Evolutionary conservation across 1,284 basidiomycete genomes (phyloP), one percentile per base, ranked within the genome.

Genomic region (Cystobasidium pallidum): DNA sequence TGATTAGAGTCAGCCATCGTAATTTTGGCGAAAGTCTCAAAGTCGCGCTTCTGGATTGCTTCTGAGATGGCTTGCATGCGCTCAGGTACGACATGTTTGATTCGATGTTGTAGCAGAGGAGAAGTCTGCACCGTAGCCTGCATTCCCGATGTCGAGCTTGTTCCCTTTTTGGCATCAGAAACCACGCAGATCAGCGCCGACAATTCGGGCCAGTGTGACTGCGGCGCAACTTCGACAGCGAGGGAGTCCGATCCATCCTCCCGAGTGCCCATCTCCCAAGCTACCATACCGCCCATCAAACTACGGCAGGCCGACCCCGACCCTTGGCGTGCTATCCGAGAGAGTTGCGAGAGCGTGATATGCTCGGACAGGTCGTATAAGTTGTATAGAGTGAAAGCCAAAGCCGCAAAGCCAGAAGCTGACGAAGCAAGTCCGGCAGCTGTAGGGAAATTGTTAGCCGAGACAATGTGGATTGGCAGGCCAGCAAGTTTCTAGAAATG

Each of bases 401-500:
- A 88, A 0, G 95, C 96, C 0, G 96, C 95, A 76, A 99, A 95
- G 15, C 95, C 95, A 0, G 94, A 93, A 0, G 96, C 95, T 34
- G 94, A 97, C 0, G 95, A 98, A 0, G 96, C 95, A 45, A 99
- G 88, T 13, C 95, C 96, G 0, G 95, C 96, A 8, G 96, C 96
- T 4, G 95, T 99, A 28, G 95, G 95, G 85, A 99, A 99, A 85
- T 99, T 99, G 87, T 99, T 99, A 83, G 89, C 89, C 11, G 94
- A 98, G 73, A 88, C 88, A 76, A 99, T 94, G 82, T 92, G 91
- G 1, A 96, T 86, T 34, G 85, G 83, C 81, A 84, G 89, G 19
- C 84, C 80, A 0, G 93, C 90, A 64, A 95, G 82, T 89, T 93
- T 64, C 43, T 73, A n/a, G n/a, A n/a, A n/a, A n/a, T n/a, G 68